Percentiles rank a stretch among this genome's conserved stretches.
These are phyloP conservation scores for Aristolochia fimbriata DNA, from an alignment of 164 flowering plant genomes.

Conservation along the genomic window DNA sequence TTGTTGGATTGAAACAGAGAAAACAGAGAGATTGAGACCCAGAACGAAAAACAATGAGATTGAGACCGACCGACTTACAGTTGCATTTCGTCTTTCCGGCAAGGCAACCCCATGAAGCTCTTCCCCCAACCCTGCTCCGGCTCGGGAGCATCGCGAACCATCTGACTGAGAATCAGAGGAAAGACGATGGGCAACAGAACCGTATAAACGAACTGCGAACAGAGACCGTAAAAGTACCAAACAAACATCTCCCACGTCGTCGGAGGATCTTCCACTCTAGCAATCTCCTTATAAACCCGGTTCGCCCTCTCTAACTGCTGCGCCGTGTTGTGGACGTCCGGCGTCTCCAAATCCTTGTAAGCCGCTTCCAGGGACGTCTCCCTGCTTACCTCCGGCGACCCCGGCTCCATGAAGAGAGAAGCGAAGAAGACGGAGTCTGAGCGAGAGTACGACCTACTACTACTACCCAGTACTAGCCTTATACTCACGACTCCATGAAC, in stretches of 20 bases:
- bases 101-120: slow-evolving; percentile 17
- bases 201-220: slow-evolving; percentile 47
- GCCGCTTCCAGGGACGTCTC: slow-evolving; percentile 1
- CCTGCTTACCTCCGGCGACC: background rate
- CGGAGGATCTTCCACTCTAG: slow-evolving; percentile 29
- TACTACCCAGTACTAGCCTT: too few relatives aligned
- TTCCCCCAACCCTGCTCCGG: slow-evolving; percentile 13
- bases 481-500: background rate
- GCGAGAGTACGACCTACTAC: background rate
- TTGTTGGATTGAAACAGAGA: too few relatives aligned
- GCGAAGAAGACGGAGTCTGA: background rate
- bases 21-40: too few relatives aligned
- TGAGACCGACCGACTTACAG: slow-evolving; percentile 41
- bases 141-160: slow-evolving; percentile 5
- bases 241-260: slow-evolving; percentile 22
- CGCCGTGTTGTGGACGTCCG: slow-evolving; percentile 14
- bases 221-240: slow-evolving; percentile 47
- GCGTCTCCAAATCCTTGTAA: slow-evolving; percentile 6
- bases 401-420: background rate
- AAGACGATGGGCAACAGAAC: slow-evolving; percentile 47
- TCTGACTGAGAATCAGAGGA: slow-evolving; percentile 44
- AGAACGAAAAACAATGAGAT: too few relatives aligned
- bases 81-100: slow-evolving; percentile 20
- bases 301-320: slow-evolving; percentile 21
- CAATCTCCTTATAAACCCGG: slow-evolving; percentile 21